phyloP scores from a whole-genome alignment of 257 asterid species.

The Solanum acaule region DNA sequence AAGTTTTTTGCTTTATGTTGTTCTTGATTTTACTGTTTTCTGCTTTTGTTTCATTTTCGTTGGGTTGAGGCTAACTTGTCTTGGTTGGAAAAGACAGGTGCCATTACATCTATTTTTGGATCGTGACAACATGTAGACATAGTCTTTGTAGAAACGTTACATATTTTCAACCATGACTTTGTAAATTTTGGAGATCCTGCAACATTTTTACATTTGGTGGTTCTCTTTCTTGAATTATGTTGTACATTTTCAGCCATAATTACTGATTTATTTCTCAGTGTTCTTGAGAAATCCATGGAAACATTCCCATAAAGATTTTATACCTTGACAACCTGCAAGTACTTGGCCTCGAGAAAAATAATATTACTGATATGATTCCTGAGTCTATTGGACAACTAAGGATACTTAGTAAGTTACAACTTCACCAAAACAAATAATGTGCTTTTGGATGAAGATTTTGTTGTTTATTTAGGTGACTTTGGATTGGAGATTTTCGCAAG shows the following conservation, averaged over 20 bases:
- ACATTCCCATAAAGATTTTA: not conserved
- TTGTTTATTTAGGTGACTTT: constrained; percentile 20
- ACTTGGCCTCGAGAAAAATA: not conserved
- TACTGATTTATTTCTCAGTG: not conserved
- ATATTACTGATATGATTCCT: not conserved
- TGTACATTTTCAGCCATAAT: not conserved
- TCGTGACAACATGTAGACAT: not conserved
- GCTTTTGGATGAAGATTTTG: constrained; percentile 14
- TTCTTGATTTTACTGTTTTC: too few relatives aligned
- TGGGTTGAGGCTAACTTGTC: too few relatives aligned
- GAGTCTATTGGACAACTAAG: constrained; percentile 2
- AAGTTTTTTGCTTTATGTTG: too few relatives aligned
- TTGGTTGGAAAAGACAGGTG: too few relatives aligned
- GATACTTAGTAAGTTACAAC: not conserved
- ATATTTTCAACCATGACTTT: not conserved
- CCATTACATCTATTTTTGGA: too few relatives aligned
- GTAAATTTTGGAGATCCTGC: not conserved
- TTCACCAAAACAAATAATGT: constrained; percentile 8
- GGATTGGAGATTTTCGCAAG: constrained; percentile 9
- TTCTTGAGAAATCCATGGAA: not conserved
- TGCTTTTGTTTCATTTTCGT: too few relatives aligned
- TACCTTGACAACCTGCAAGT: not conserved
- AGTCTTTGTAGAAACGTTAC: not conserved
- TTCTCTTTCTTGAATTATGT: not conserved
- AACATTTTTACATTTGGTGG: not conserved